Base-by-base conservation (phyloP, 805 yeast genomes). In the Candida insectorum region DNA sequence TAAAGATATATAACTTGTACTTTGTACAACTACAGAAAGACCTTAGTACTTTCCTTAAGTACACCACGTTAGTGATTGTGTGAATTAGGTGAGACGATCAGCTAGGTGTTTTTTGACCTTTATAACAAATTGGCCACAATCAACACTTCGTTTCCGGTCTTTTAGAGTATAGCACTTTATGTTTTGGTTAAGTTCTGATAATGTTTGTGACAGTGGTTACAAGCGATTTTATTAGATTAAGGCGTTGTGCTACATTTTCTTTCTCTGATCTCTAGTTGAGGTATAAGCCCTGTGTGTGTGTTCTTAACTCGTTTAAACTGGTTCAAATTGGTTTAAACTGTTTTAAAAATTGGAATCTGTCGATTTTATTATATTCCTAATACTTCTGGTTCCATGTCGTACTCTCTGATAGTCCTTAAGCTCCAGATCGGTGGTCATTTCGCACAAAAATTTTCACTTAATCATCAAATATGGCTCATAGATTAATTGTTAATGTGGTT, bases 381-480 rank as follows among this genome's bases (percentile, higher is more conserved):
- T n/a, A n/a, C n/a, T n/a, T n/a, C n/a, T n/a, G n/a, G n/a, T n/a
- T n/a, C n/a, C n/a, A n/a, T n/a, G n/a, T n/a, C n/a, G n/a, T n/a
- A n/a, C n/a, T n/a, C n/a, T n/a, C n/a, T n/a, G n/a, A n/a, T n/a
- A n/a, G n/a, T n/a, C n/a, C n/a, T n/a, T n/a, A n/a, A n/a, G n/a
- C n/a, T n/a, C n/a, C n/a, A n/a, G n/a, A n/a, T n/a, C n/a, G n/a
- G n/a, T n/a, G 20, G 18, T 23, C n/a, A n/a, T n/a, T n/a, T n/a
- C 23, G 23, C 8, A 28, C 14, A 9, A 34, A 28, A 30, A 13
- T 31, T 36, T 36, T 30, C 30, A 34, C 14, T 12, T 17, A n/a
- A n/a, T n/a, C n/a, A n/a, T n/a, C n/a, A n/a, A 33, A 5, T 14
- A 66, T 67, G 97, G 97, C 98, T 42, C 96, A 93, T 60, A 79